Conservation (phyloP, 2,329 filamentous ascomycete genomes). For the Pseudocercospora crystallina region DNA sequence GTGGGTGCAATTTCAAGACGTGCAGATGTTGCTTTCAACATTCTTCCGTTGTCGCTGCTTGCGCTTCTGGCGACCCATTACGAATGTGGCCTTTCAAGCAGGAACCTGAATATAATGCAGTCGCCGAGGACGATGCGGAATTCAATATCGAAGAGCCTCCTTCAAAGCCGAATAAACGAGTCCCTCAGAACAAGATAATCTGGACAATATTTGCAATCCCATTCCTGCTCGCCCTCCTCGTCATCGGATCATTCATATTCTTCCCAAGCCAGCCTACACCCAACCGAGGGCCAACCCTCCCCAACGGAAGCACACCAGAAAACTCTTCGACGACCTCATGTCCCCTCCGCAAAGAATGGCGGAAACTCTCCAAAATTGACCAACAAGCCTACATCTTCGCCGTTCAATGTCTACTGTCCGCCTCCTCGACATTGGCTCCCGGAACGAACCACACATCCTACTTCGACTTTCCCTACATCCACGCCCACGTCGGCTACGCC, state of each 20-base stretch:
- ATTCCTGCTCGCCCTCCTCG: no score
- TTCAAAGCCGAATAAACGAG: neutral
- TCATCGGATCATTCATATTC: no score
- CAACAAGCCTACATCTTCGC: neutral
- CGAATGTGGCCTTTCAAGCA: neutral
- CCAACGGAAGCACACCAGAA: no score
- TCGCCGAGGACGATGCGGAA: neutral
- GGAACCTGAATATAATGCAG: neutral
- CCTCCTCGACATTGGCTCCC: neutral
- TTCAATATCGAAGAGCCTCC: neutral
- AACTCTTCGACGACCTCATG: neutral
- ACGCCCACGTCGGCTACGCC: neutral
- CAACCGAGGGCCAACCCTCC: no score
- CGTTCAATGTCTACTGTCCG: neutral
- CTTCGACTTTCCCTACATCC: neutral
- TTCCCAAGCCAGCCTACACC: no score
- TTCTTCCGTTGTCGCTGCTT: no score
- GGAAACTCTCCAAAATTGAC: neutral
- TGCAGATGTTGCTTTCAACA: no score
- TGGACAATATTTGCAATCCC: neutral
- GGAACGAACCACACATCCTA: neutral
- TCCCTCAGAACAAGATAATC: no score
- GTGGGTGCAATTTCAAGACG: no score
- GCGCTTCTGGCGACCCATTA: no score
- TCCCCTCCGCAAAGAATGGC: neutral